phyloP scores from a whole-genome alignment of 352 stramenopile species.

The Phytopythium aichiense region DNA sequence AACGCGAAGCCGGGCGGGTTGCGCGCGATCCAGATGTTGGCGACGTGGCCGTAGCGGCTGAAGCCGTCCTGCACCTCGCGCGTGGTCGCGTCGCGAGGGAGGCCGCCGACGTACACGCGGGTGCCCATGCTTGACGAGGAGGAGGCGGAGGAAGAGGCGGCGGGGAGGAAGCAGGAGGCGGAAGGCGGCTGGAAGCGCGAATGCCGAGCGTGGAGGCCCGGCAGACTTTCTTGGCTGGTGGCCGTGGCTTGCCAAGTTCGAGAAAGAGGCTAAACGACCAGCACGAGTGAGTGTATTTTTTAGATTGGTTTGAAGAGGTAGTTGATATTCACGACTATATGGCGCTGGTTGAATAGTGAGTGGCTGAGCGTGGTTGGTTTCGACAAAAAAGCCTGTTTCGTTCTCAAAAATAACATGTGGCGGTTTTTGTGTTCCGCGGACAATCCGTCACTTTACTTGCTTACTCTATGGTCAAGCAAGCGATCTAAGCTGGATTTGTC shows the following conservation, averaged over 20 bases:
- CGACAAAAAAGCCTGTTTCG: too few relatives aligned
- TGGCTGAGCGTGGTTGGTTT: not conserved
- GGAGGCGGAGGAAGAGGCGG: not conserved
- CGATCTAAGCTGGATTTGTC: too few relatives aligned
- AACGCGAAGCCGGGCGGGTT: constrained; percentile 88
- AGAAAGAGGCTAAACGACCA: constrained; percentile 8
- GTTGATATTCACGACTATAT: not conserved
- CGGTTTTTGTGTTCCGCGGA: too few relatives aligned
- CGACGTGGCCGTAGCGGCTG: constrained; percentile 78
- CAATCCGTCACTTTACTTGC: too few relatives aligned
- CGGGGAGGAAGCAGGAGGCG: constrained; percentile 55
- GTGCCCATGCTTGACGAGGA: constrained; percentile 53
- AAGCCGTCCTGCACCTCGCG: constrained; percentile 82
- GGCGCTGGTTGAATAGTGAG: not conserved
- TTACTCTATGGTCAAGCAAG: too few relatives aligned
- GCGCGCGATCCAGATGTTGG: constrained; percentile 85
- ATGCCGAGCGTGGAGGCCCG: constrained; percentile 6
- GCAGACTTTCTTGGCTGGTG: not conserved
- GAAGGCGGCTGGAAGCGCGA: constrained; percentile 75
- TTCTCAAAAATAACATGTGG: too few relatives aligned
- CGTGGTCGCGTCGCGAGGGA: constrained; percentile 75
- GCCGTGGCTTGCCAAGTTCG: not conserved
- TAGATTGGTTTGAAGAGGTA: not conserved
- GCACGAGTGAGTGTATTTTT: not conserved
- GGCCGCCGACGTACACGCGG: constrained; percentile 79